Conservation (phyloP, 2,329 filamentous ascomycete genomes). For the Amesomyces nigricolor region DNA sequence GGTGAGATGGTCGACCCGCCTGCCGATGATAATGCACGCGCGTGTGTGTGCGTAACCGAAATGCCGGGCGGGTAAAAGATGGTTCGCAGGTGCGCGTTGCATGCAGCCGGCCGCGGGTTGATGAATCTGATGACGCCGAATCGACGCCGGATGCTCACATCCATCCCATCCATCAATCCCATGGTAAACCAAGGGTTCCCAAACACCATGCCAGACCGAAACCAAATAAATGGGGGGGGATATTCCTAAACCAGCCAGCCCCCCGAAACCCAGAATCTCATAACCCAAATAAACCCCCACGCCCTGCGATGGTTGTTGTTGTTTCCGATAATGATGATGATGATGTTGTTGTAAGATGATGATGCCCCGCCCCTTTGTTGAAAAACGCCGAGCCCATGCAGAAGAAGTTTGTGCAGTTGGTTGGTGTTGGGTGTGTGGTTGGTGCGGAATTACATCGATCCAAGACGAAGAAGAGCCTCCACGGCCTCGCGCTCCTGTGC, state of each 20-base stretch:
- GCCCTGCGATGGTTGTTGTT: slow-evolving; percentile 7
- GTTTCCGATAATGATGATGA: slow-evolving; percentile 11
- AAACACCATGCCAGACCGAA: slow-evolving; percentile 3
- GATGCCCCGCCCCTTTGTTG: slow-evolving; percentile 23
- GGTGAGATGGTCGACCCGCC: slow-evolving; percentile 4
- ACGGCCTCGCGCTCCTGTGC: slow-evolving; percentile 76
- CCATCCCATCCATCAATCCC: background rate
- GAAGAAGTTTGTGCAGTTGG: slow-evolving; percentile 11
- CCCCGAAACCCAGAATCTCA: slow-evolving; percentile 12
- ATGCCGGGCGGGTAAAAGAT: background rate
- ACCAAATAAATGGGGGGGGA: background rate
- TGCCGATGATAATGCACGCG: background rate
- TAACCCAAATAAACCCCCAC: slow-evolving; percentile 15
- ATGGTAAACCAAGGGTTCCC: background rate
- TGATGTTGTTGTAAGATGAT: slow-evolving; percentile 9
- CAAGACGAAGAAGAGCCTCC: slow-evolving; percentile 73
- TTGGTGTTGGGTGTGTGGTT: slow-evolving; percentile 35
- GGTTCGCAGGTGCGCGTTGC: background rate
- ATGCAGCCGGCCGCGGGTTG: background rate
- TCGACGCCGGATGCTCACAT: background rate
- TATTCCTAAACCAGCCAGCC: slow-evolving; percentile 1
- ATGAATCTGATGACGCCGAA: background rate
- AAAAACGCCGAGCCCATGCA: slow-evolving; percentile 46
- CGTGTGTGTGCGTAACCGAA: background rate
- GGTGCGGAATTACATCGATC: slow-evolving; percentile 60